phyloP scores from a whole-genome alignment of 2,329 filamentous ascomycete species.

The Ophidiomyces ophidiicola region DNA sequence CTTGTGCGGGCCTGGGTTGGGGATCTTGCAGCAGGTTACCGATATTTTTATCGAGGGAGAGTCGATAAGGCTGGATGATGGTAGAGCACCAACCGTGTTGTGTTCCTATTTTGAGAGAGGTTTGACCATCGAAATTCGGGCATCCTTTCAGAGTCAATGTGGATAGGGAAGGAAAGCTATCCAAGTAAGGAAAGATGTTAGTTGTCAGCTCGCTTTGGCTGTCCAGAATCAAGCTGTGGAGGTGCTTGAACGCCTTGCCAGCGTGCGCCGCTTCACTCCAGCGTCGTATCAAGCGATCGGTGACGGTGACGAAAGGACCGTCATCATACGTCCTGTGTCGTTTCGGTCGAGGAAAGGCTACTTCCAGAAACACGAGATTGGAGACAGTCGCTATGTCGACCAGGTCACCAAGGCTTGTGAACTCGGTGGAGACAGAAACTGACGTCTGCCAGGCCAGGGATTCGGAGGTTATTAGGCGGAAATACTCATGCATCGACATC shows the following conservation, averaged over 20 bases:
- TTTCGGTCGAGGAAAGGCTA: constrained; percentile 17
- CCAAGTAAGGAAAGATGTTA: constrained; percentile 25
- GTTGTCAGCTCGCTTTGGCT: constrained; percentile 24
- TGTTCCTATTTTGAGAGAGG: constrained; percentile 14
- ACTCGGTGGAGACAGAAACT: constrained; percentile 26
- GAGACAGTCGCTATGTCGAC: constrained; percentile 28
- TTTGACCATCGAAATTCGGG: constrained; percentile 19
- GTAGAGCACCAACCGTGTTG: constrained; percentile 22
- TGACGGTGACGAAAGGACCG: constrained; percentile 19
- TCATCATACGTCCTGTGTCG: constrained; percentile 11
- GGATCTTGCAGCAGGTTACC: too few relatives aligned
- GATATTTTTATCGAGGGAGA: too few relatives aligned
- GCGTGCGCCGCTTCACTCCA: constrained; percentile 30
- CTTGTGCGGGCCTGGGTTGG: neutral
- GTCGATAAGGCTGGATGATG: too few relatives aligned
- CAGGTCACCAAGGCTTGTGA: constrained; percentile 25
- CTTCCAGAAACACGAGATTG: constrained; percentile 32
- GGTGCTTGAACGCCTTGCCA: constrained; percentile 26
- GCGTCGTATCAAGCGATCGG: constrained; percentile 30
- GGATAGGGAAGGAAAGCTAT: constrained; percentile 27
- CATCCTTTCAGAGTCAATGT: constrained; percentile 27
- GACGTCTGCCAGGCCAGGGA: constrained; percentile 25
- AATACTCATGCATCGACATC: constrained; percentile 27
- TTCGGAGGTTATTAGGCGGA: constrained; percentile 25
- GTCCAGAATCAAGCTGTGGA: constrained; percentile 28